Percentiles rank a stretch among this genome's conserved stretches.
Conservation (phyloP, 2,329 filamentous ascomycete species). For the Colletotrichum sp. region DNA sequence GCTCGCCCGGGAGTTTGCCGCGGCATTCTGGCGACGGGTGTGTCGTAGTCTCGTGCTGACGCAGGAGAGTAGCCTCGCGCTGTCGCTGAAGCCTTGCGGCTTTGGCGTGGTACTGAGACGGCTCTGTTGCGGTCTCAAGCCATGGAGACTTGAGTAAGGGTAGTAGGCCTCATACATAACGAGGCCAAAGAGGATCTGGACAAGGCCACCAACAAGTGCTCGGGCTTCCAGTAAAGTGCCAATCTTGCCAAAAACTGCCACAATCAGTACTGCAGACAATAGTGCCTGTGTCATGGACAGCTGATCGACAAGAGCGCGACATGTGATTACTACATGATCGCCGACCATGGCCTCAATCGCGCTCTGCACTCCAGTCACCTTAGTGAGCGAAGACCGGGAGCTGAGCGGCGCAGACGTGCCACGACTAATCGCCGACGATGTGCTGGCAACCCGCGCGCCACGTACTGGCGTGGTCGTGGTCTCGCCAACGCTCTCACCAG, state of each 20-base stretch:
- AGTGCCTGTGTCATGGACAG: neutral
- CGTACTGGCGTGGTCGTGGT: neutral
- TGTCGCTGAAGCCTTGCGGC: slow-evolving; percentile 7
- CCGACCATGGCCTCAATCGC: neutral
- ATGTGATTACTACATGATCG: neutral
- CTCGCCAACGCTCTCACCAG: neutral
- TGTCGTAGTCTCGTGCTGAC: slow-evolving; percentile 15
- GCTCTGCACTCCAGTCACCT: neutral
- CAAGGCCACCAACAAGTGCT: neutral
- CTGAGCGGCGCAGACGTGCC: neutral
- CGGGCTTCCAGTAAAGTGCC: neutral
- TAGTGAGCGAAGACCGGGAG: neutral
- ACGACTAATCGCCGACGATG: neutral
- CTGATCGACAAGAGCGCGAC: neutral
- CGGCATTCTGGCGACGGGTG: neutral
- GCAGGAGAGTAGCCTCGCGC: slow-evolving; percentile 16
- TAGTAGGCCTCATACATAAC: neutral
- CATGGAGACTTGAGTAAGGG: neutral
- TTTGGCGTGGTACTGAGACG: slow-evolving; percentile 11
- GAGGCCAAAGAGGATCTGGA: neutral
- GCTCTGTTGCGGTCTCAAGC: slow-evolving; percentile 19
- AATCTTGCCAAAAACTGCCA: neutral
- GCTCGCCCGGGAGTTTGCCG: neutral
- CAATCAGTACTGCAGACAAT: neutral
- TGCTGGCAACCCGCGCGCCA: neutral